Evolutionary conservation across 2,329 filamentous ascomycete genomes (phyloP).

Genomic region (Fusarium equiseti): DNA sequence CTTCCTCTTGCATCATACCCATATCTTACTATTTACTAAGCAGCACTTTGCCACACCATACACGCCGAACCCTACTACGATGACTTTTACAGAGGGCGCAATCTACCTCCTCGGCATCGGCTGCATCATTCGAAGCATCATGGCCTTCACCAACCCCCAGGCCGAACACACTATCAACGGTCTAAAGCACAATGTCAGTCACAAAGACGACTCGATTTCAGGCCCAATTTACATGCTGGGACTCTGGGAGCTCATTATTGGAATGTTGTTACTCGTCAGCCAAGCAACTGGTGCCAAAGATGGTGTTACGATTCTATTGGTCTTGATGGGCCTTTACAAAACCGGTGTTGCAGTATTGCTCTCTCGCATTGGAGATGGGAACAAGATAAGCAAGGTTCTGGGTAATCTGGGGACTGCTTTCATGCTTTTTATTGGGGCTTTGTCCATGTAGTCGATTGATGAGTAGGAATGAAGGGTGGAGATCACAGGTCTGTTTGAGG

Average conservation of each 20-base stretch:
- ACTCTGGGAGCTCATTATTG: conserved; percentile 9
- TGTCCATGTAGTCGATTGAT: not conserved
- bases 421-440: not conserved
- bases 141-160: conserved; percentile 18
- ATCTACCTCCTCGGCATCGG: not conserved
- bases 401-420: not conserved
- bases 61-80: rapidly evolving
- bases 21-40: not conserved
- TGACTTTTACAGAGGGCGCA: not conserved
- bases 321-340: conserved; percentile 14
- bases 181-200: not conserved
- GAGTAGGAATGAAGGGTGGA: rapidly evolving
- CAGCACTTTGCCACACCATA: rapidly evolving
- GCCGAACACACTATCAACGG: conserved; percentile 17
- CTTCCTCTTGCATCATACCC: not conserved
- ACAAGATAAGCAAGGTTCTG: not conserved
- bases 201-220: not conserved
- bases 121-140: conserved; percentile 9
- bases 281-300: not conserved
- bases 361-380: not conserved
- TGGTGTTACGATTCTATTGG: not conserved
- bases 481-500: not conserved
- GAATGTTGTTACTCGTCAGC: not conserved
- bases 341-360: not conserved
- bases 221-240: conserved; percentile 16